Conservation (phyloP, 768 basidiomycete species). For the Multifurca ochricompacta region DNA sequence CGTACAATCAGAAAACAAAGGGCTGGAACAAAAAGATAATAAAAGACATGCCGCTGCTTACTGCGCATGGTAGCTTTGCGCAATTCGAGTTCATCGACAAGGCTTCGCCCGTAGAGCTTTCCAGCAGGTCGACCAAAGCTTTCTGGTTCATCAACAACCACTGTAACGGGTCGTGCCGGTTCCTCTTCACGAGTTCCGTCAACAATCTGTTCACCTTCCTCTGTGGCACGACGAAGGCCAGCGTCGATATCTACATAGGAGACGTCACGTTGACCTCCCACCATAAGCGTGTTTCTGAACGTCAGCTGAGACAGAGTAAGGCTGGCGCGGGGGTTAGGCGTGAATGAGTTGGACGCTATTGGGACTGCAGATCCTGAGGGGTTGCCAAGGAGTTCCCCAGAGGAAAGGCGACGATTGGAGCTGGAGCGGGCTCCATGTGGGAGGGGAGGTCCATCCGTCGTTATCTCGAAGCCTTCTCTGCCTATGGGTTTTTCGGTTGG, state of each 20-base stretch:
- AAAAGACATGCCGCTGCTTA: constrained; percentile 62
- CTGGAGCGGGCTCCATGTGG: constrained; percentile 62
- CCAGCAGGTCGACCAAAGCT: constrained; percentile 51
- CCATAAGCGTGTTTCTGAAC: constrained; percentile 72
- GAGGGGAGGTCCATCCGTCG: constrained; percentile 67
- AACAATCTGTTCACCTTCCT: constrained; percentile 73
- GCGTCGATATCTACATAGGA: constrained; percentile 53
- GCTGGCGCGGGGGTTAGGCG: constrained; percentile 66
- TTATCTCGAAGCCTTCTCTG: constrained; percentile 54
- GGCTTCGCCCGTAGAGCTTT: constrained; percentile 77
- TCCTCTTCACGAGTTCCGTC: constrained; percentile 35
- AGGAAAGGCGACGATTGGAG: constrained; percentile 39
- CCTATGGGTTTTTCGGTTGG: constrained; percentile 28
- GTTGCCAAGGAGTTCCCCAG: constrained; percentile 28
- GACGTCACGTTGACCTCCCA: constrained; percentile 59
- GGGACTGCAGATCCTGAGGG: constrained; percentile 30
- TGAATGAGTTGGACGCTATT: constrained; percentile 56
- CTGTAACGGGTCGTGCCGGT: constrained; percentile 25
- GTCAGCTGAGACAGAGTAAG: constrained; percentile 76
- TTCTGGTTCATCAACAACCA: constrained; percentile 24
- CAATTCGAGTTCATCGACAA: constrained; percentile 84
- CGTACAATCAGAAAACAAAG: background rate
- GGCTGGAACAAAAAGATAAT: background rate
- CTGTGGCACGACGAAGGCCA: constrained; percentile 58
- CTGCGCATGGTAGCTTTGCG: constrained; percentile 77